These are phyloP conservation scores for Inga oerstediana DNA, from an alignment of 306 rosid species.

Conservation along the genomic window DNA sequence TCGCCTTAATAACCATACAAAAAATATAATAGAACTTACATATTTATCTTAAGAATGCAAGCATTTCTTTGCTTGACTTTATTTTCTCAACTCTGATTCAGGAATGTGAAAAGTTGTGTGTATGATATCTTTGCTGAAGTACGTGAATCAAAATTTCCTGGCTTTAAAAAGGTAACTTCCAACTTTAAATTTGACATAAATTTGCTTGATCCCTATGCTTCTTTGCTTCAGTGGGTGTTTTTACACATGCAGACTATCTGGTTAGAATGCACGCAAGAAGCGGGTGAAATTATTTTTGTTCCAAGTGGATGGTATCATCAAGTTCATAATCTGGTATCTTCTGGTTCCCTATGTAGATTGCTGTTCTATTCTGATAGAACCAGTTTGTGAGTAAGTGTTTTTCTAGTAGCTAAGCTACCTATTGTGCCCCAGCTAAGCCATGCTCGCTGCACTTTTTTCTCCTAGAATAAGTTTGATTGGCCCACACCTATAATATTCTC, in stretches of 20 bases:
- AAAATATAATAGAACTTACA: neutral
- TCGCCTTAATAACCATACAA: neutral
- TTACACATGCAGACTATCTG: constrained; percentile 64
- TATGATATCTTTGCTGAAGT: constrained; percentile 81
- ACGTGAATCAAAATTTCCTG: constrained; percentile 68
- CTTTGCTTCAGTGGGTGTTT: constrained; percentile 36
- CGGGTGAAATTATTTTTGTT: constrained; percentile 88
- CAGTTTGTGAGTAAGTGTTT: neutral
- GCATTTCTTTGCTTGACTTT: neutral
- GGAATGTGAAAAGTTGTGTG: constrained; percentile 71
- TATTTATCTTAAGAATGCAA: neutral
- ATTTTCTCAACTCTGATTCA: constrained; percentile 39
- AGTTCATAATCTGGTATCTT: constrained; percentile 84
- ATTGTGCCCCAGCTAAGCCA: neutral
- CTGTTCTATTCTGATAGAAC: neutral
- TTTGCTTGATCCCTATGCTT: constrained; percentile 15
- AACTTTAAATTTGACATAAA: constrained; percentile 33
- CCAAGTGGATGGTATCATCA: constrained; percentile 99
- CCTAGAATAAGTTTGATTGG: neutral
- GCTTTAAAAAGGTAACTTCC: constrained; percentile 65
- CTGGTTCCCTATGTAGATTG: constrained; percentile 22
- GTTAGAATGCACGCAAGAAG: constrained; percentile 91
- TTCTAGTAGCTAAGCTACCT: neutral
- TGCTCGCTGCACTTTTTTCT: neutral
- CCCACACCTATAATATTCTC: neutral